A percentile compares a stretch with the other conserved stretches of the same genome.
phyloP scores from a whole-genome alignment of 2,329 filamentous ascomycete genomes.

The Byssochlamys sp. region DNA sequence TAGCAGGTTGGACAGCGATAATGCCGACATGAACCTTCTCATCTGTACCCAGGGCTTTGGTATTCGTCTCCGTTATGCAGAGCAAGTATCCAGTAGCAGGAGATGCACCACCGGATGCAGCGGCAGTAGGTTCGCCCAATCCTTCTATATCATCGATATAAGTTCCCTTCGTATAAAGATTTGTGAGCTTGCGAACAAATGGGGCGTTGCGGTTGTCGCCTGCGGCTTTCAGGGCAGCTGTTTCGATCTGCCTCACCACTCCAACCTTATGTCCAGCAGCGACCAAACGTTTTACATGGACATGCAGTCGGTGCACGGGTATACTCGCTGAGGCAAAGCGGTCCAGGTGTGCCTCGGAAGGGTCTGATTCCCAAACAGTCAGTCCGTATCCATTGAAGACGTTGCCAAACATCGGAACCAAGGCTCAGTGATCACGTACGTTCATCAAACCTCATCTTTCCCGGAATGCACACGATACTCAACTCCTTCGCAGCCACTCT shows the following conservation, averaged over 20 bases:
- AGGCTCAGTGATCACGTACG: conserved; percentile 39
- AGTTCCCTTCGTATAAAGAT: conserved; percentile 94
- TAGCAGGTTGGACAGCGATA: conserved; percentile 87
- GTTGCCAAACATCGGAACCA: background rate
- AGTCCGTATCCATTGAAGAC: background rate
- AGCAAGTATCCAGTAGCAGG: conserved; percentile 74
- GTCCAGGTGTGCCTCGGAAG: conserved; percentile 82
- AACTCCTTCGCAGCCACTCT: conserved; percentile 79
- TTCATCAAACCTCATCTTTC: conserved; percentile 89
- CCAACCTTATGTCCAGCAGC: conserved; percentile 91
- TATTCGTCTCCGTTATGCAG: conserved; percentile 76
- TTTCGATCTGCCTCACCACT: conserved; percentile 87
- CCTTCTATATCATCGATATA: conserved; percentile 91
- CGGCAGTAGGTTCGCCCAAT: conserved; percentile 49
- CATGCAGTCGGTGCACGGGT: conserved; percentile 78
- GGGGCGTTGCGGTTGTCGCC: conserved; percentile 89
- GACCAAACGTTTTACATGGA: conserved; percentile 88
- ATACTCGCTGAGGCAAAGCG: conserved; percentile 93
- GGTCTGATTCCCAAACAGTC: conserved; percentile 43
- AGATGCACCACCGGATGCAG: conserved; percentile 48
- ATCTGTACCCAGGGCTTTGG: conserved; percentile 73
- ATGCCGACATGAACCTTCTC: conserved; percentile 89
- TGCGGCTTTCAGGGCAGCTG: conserved; percentile 86
- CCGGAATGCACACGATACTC: conserved; percentile 91
- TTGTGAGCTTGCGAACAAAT: conserved; percentile 85